phyloP scores from a whole-genome alignment of 345 rosid genomes.

The Linum usitatissimum region DNA sequence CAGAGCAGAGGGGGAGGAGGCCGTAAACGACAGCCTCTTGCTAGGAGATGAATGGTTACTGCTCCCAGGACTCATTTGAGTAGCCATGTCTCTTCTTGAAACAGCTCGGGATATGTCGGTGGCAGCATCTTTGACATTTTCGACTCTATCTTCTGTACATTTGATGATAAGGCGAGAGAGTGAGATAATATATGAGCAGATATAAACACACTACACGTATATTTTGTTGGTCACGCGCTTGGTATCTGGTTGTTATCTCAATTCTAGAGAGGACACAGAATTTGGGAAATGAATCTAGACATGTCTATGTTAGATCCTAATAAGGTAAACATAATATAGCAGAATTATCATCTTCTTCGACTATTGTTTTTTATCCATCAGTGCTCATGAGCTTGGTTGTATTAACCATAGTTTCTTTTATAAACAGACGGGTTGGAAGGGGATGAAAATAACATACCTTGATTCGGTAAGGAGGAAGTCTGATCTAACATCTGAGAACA shows the following conservation, averaged over 20 bases:
- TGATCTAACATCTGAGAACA: conserved; percentile 50
- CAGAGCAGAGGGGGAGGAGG: conserved; percentile 39
- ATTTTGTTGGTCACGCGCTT: too few relatives aligned
- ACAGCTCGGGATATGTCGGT: conserved; percentile 46
- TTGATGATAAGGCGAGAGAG: conserved; percentile 7
- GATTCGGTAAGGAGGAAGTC: conserved; percentile 24
- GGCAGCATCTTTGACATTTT: conserved; percentile 44
- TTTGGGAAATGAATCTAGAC: too few relatives aligned
- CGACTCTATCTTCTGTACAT: conserved; percentile 42
- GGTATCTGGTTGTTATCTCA: too few relatives aligned
- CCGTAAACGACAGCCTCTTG: conserved; percentile 39
- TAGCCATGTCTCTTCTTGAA: conserved; percentile 95
- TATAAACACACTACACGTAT: not conserved
- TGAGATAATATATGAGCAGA: conserved; percentile 13
- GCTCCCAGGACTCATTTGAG: conserved; percentile 90
- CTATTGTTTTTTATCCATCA: not conserved
- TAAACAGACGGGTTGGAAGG: not conserved
- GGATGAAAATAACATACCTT: conserved; percentile 25
- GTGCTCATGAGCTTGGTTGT: not conserved
- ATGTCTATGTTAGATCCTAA: too few relatives aligned
- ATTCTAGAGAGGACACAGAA: too few relatives aligned
- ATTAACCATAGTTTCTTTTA: not conserved
- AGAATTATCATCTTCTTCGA: too few relatives aligned
- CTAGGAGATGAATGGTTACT: conserved; percentile 53
- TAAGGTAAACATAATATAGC: too few relatives aligned